These are phyloP conservation scores for Colletotrichum agaves DNA, from an alignment of 2,329 filamentous ascomycete species.

Conservation along the genomic window DNA sequence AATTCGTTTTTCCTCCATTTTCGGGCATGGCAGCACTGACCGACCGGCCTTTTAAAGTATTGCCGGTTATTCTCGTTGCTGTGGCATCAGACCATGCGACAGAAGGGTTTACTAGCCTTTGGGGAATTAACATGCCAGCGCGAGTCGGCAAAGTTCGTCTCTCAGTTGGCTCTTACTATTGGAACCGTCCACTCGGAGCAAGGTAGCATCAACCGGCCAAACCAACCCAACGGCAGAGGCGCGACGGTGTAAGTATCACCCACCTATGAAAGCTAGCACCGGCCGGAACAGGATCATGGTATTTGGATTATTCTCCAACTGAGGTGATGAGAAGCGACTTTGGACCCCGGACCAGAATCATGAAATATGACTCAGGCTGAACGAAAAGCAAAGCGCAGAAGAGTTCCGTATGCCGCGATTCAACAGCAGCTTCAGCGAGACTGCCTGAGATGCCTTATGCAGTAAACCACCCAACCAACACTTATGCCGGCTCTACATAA, in stretches of 20 bases:
- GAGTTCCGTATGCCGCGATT: neutral
- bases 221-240: conserved; percentile 2
- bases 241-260: conserved; percentile 3
- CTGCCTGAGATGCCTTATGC: neutral
- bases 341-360: conserved; percentile 17
- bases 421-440: neutral
- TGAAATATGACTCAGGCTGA: conserved; percentile 13
- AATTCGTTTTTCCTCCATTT: neutral
- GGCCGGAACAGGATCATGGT: neutral
- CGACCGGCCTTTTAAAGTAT: no score
- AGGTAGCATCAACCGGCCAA: neutral
- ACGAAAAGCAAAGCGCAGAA: conserved; percentile 2
- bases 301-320: neutral
- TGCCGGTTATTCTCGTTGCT: neutral
- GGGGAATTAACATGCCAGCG: conserved; percentile 16
- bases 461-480: neutral
- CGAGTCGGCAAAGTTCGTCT: neutral
- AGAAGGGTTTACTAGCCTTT: neutral
- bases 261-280: neutral
- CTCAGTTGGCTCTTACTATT: neutral
- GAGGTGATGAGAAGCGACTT: neutral
- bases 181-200: neutral
- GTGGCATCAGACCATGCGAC: neutral
- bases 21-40: neutral
- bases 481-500: neutral